Conservation (phyloP, 192 early-diverging fungal species). For the Gorgonomyces haynaldii region DNA sequence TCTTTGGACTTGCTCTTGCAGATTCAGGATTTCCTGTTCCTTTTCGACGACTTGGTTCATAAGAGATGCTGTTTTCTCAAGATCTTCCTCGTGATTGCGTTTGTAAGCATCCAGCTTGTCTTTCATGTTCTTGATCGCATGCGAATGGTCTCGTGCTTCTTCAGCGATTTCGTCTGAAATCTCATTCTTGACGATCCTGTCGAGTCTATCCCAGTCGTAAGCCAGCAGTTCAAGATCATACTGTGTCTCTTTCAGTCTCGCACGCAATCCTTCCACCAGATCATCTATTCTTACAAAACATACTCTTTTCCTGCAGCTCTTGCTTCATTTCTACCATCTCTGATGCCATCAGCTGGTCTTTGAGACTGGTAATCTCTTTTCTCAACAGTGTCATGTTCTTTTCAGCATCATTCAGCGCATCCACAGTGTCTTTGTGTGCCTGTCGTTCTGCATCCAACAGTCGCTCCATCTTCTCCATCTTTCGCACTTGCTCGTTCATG, state of each 20-base stretch:
- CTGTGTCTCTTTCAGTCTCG: conserved; percentile 30
- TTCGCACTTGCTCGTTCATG: background rate
- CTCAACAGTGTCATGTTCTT: background rate
- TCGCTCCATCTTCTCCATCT: background rate
- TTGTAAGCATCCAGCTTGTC: conserved; percentile 25
- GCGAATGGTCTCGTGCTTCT: background rate
- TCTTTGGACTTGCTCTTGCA: conserved; percentile 19
- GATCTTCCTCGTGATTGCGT: conserved; percentile 12
- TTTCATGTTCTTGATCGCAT: conserved; percentile 18
- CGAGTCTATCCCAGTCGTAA: conserved; percentile 41
- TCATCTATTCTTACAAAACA: conserved; percentile 19
- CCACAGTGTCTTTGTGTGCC: conserved; percentile 1
- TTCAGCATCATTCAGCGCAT: conserved; percentile 17
- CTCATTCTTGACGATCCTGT: conserved; percentile 14
- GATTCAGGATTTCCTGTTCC: conserved; percentile 28
- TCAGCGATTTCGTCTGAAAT: background rate
- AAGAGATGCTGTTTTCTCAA: conserved; percentile 13
- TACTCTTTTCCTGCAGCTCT: conserved; percentile 12
- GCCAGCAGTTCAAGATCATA: conserved; percentile 39
- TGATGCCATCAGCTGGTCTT: no score
- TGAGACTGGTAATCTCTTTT: background rate
- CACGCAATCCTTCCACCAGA: conserved; percentile 15
- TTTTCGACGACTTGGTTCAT: conserved; percentile 26
- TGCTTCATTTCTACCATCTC: no score
- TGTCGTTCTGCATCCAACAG: no score